Percentiles rank a stretch among this genome's conserved stretches.
Evolutionary conservation across 257 asterid species (phyloP).

Genomic region (Solanum commersonii): DNA sequence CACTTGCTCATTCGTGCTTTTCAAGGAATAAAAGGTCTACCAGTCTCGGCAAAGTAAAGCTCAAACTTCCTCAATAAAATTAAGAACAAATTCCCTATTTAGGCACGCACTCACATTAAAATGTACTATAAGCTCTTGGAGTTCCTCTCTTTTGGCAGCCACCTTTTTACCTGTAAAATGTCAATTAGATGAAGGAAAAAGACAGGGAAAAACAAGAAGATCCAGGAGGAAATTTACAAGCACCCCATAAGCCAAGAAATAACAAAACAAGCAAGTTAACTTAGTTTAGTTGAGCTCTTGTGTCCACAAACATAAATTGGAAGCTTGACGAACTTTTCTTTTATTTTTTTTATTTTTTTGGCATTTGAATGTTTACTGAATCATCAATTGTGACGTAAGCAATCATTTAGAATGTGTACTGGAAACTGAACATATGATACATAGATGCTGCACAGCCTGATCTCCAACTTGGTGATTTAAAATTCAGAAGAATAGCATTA

Average conservation of each 20-base stretch:
- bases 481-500: neutral
- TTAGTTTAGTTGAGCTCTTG: neutral
- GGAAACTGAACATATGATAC: neutral
- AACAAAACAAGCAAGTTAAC: neutral
- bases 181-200: neutral
- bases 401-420: neutral
- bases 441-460: neutral
- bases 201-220: neutral
- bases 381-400: neutral
- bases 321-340: neutral
- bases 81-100: neutral
- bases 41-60: neutral
- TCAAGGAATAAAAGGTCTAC: neutral
- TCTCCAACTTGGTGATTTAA: neutral
- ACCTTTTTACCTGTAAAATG: slow-evolving; percentile 54
- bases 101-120: slow-evolving; percentile 65
- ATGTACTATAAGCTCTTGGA: slow-evolving; percentile 73
- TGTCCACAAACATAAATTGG: neutral
- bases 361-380: neutral
- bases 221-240: neutral
- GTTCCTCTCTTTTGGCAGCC: slow-evolving; percentile 67
- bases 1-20: neutral
- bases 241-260: neutral
- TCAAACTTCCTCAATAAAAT: neutral
- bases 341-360: neutral